Percentiles rank a stretch among this genome's conserved stretches.
Conservation (phyloP, 163 green algal genomes). For the Prototheca wickerhamii region DNA sequence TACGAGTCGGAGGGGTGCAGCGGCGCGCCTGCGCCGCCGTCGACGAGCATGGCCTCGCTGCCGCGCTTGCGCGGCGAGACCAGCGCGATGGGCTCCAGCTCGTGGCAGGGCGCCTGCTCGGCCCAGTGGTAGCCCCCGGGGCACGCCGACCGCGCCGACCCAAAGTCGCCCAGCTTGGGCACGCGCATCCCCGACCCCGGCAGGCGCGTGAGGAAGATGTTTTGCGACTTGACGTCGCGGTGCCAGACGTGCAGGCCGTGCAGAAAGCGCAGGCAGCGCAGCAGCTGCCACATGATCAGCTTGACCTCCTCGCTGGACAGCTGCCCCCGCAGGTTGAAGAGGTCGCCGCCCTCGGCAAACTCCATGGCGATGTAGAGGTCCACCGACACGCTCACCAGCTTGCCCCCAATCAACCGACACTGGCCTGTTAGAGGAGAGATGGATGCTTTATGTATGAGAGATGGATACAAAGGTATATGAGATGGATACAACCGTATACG, state of each 20-base stretch:
- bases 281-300: constrained; percentile 52
- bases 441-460: not conserved
- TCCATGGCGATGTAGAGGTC: constrained; percentile 78
- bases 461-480: not conserved
- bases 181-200: constrained; percentile 39
- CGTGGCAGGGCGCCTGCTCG: constrained; percentile 16
- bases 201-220: constrained; percentile 63
- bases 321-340: constrained; percentile 68
- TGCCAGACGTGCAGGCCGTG: constrained; percentile 72
- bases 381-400: constrained; percentile 50
- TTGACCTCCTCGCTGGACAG: constrained; percentile 36
- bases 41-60: not conserved
- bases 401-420: constrained; percentile 42
- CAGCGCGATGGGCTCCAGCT: not conserved
- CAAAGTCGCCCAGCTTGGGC: constrained; percentile 68
- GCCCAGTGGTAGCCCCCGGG: constrained; percentile 31
- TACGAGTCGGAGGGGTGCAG: constrained; percentile 8
- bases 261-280: constrained; percentile 59
- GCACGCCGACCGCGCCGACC: constrained; percentile 41
- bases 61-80: not conserved
- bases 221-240: constrained; percentile 80
- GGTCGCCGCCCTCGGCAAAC: constrained; percentile 52
- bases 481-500: not conserved
- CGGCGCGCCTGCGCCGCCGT: not conserved
- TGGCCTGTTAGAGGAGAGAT: constrained; percentile 2